Evolutionary conservation across 2,329 filamentous ascomycete genomes (phyloP), one percentile per base, ranked within the genome.

Genomic region (Emergomyces pasteurianus): DNA sequence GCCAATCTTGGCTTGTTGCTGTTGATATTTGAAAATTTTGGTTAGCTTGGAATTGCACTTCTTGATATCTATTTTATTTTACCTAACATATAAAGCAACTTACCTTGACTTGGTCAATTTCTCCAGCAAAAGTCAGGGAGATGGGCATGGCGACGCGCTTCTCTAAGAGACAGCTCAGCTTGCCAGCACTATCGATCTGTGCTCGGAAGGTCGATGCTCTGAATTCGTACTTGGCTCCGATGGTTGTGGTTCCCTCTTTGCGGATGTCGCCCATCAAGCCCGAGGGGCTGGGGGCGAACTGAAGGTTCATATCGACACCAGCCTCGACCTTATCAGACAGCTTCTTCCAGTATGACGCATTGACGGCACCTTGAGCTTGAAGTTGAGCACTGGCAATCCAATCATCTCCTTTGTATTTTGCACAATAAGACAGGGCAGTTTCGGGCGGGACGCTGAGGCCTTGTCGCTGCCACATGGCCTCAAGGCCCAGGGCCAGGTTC

Each of bases 151-250:
- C 91, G 71, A 99, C 89, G 71, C 91, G 87, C 86, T 96, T 97
- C 82, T 99, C 94, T 67, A 97, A 79, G 71, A 96, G 79, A 73
- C 90, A 94, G 77, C 88, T 90, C 63, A 99, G 82, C 80, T 95
- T 96, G 74, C 94, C 94, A 74, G 90, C 86, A 71, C 91, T 95
- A 78, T 99, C 94, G 69, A 97, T 83, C 79, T 99, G 94, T 52
- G 92, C 94, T 66, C 92, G 86, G 86, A 96, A 96, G 58, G 90
- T 94, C 60, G 90, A 94, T 79, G 91, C 89, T 72, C 90, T 85
- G 85, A 99, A 99, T 75, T 96, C 92, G 78, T 99, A 99, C 79
- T 99, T 99, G 73, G 91, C 90, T 70, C 92, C 94, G 69, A 97
- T 83, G 60, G 92, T 90, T 59, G 95, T 92, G 63, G 90, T 83